A percentile compares a stretch with the other conserved stretches of the same genome.
These are phyloP conservation scores for Irpex sp. DNA, from an alignment of 1,284 basidiomycete species.

Conservation along the genomic window DNA sequence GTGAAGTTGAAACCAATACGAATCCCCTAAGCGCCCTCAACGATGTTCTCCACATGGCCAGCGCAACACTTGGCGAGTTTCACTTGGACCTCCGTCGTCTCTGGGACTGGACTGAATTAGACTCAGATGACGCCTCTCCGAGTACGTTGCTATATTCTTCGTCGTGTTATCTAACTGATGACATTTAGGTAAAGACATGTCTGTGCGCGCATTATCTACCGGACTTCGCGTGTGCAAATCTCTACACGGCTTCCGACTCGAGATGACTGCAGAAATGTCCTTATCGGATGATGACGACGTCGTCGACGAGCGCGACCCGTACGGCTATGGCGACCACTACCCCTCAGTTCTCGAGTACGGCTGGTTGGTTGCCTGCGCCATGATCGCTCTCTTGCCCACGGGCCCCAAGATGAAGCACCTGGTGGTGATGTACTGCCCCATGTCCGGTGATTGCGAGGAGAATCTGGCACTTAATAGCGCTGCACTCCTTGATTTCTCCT, in stretches of 20 bases:
- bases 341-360: too few species aligned
- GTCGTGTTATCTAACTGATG: neutral
- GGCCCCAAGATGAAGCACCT: too few species aligned
- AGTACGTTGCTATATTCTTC: neutral
- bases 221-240: neutral
- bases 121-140: neutral
- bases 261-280: too few species aligned
- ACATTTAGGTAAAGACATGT: neutral
- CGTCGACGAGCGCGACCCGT: too few species aligned
- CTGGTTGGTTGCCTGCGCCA: too few species aligned
- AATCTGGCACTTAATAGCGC: too few species aligned
- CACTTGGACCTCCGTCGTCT: neutral
- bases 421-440: too few species aligned
- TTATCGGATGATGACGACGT: too few species aligned
- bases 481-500: too few species aligned
- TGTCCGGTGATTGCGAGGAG: too few species aligned
- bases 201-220: neutral
- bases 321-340: too few species aligned
- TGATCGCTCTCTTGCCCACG: too few species aligned
- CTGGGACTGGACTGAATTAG: neutral
- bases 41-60: neutral
- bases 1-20: neutral
- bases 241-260: neutral
- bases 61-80: neutral
- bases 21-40: neutral